A percentile compares a stretch with the other conserved stretches of the same genome.
Conservation (phyloP, 1,139 yeast species). For the Lodderomyces parapsilosis region DNA sequence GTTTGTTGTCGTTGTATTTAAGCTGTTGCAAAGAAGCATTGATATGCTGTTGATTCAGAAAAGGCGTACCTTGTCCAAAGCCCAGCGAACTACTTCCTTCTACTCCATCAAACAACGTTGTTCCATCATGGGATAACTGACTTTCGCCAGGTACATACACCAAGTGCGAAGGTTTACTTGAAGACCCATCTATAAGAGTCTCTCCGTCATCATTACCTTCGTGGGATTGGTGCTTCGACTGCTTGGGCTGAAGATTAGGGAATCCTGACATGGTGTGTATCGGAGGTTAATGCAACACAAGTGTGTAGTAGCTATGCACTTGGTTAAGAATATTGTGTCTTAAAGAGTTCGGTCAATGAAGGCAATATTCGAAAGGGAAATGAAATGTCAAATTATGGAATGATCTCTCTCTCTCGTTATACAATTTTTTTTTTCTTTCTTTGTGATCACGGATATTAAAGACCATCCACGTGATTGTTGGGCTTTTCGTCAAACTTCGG, state of each 20-base stretch:
- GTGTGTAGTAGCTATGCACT: background rate
- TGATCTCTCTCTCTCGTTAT: constrained; percentile 1
- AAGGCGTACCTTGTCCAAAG: background rate
- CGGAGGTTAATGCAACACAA: background rate
- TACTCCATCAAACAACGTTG: constrained; percentile 30
- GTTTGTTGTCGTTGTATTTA: constrained; percentile 66
- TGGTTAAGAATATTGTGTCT: background rate
- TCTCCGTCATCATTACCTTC: constrained; percentile 17
- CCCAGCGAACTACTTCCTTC: constrained; percentile 11
- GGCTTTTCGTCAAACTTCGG: constrained; percentile 2
- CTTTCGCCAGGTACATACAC: constrained; percentile 35
- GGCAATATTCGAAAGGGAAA: background rate
- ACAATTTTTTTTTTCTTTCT: background rate
- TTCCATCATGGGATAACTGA: constrained; percentile 23
- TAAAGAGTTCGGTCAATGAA: no score
- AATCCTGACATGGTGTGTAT: constrained; percentile 8
- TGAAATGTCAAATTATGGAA: background rate
- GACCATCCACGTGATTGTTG: background rate
- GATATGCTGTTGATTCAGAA: constrained; percentile 15
- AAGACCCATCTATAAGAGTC: constrained; percentile 16
- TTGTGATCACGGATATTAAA: constrained; percentile 2
- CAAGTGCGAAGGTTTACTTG: constrained; percentile 26
- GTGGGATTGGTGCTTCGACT: background rate
- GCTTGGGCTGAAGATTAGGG: constrained; percentile 3
- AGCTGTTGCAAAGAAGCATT: constrained; percentile 60